Percentiles rank a stretch among this genome's conserved stretches.
These are phyloP conservation scores for Acacia acuminata DNA, from an alignment of 306 rosid genomes.

Conservation along the genomic window DNA sequence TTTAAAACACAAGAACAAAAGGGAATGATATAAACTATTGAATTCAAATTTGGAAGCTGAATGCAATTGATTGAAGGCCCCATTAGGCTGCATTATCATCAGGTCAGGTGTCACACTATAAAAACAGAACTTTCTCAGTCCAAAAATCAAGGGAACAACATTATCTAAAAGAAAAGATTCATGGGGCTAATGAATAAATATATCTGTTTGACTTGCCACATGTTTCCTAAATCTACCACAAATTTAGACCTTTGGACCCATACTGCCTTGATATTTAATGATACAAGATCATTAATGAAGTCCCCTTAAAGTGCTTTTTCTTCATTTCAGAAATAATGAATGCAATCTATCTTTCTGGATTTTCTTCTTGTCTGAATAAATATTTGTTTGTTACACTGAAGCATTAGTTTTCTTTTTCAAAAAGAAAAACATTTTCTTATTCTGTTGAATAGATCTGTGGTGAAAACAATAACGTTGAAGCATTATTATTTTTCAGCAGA, in stretches of 20 bases:
- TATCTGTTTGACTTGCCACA: constrained; percentile 33
- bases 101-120: constrained; percentile 1
- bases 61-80: constrained; percentile 12
- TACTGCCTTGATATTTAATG: constrained; percentile 26
- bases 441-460: neutral
- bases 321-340: constrained; percentile 29
- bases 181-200: constrained; percentile 38
- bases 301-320: constrained; percentile 25
- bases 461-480: neutral
- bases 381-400: too few relatives aligned
- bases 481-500: neutral
- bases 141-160: constrained; percentile 19
- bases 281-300: constrained; percentile 3
- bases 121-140: constrained; percentile 7
- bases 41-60: constrained; percentile 35
- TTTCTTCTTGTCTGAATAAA: constrained; percentile 24
- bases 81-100: constrained; percentile 18
- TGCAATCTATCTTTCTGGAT: constrained; percentile 26
- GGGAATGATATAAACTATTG: neutral
- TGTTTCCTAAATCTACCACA: constrained; percentile 37
- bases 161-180: constrained; percentile 13
- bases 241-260: constrained; percentile 28
- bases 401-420: too few relatives aligned
- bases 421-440: too few relatives aligned
- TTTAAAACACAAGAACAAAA: neutral